Conservation (phyloP, 73 alveolate species). For the Tetrahymena thermophila region DNA sequence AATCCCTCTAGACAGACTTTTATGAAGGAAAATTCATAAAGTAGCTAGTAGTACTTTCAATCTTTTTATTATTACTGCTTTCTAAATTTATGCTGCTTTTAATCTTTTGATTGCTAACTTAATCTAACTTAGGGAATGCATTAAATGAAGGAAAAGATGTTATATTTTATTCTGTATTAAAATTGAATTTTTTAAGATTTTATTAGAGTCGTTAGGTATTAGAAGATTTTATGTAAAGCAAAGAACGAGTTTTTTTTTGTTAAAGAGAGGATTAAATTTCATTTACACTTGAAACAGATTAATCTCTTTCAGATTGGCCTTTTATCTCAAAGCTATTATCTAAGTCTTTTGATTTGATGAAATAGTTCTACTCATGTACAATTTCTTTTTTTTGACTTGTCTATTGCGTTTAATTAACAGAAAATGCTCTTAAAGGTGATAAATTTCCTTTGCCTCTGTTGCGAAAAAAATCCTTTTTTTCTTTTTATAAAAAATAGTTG, state of each 20-base stretch:
- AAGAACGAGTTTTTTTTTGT: not conserved
- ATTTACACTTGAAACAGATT: not conserved
- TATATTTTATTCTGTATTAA: not conserved
- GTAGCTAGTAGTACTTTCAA: not conserved
- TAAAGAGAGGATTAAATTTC: not conserved
- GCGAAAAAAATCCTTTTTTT: not conserved
- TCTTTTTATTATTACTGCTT: not conserved
- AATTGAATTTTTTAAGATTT: not conserved
- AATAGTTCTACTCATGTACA: not conserved
- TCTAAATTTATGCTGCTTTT: not conserved
- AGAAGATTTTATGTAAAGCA: not conserved
- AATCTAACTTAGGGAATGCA: not conserved
- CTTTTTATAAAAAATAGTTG: not conserved
- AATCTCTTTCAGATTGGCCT: not conserved
- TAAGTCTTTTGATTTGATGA: not conserved
- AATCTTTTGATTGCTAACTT: not conserved
- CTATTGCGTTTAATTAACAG: not conserved
- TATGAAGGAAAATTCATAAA: not conserved
- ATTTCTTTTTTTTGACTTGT: not conserved
- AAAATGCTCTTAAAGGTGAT: not conserved
- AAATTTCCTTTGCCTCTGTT: not conserved
- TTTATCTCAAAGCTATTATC: not conserved
- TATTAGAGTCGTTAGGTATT: not conserved
- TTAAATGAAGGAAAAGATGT: not conserved
- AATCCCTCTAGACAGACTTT: not conserved